Evolutionary conservation across 129 eudicot species (phyloP).

Genomic region (Chrysanthemum lavandulifolium): DNA sequence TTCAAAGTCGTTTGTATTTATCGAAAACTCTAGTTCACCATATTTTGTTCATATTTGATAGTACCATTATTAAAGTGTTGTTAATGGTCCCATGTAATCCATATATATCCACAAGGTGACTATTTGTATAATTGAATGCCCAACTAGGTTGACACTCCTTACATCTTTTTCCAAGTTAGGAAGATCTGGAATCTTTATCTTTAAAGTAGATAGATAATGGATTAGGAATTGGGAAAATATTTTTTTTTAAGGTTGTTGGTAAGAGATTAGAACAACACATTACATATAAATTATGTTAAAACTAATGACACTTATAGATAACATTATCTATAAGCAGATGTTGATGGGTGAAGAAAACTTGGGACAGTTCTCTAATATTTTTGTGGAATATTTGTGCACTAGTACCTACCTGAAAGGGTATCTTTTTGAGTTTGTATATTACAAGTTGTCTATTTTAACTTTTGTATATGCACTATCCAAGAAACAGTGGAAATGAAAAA

Average conservation of each 20-base stretch:
- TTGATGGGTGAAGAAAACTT: slow-evolving; percentile 30
- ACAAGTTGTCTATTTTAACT: no score
- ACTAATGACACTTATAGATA: slow-evolving; percentile 19
- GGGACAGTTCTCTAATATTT: slow-evolving; percentile 10
- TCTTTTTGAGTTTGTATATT: slow-evolving; percentile 14
- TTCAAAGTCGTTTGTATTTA: not conserved
- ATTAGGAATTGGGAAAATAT: slow-evolving; percentile 27
- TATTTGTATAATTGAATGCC: slow-evolving; percentile 20
- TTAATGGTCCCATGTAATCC: no score
- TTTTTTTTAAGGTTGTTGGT: slow-evolving; percentile 28
- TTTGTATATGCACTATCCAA: no score
- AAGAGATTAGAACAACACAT: slow-evolving; percentile 13
- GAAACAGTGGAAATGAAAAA: no score
- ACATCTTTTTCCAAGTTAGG: slow-evolving; percentile 10
- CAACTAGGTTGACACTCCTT: slow-evolving; percentile 13
- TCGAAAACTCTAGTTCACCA: slow-evolving; percentile 12
- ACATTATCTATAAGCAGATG: slow-evolving; percentile 29
- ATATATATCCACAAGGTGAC: slow-evolving; percentile 19
- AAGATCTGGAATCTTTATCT: slow-evolving; percentile 32
- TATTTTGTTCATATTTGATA: slow-evolving; percentile 28
- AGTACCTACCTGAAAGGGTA: slow-evolving; percentile 20
- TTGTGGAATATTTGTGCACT: slow-evolving; percentile 16
- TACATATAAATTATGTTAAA: not conserved
- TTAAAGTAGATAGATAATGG: slow-evolving; percentile 40
- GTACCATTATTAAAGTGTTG: no score